phyloP scores from a whole-genome alignment of 1,284 basidiomycete genomes.

The Pseudozyma hubeiensis region DNA sequence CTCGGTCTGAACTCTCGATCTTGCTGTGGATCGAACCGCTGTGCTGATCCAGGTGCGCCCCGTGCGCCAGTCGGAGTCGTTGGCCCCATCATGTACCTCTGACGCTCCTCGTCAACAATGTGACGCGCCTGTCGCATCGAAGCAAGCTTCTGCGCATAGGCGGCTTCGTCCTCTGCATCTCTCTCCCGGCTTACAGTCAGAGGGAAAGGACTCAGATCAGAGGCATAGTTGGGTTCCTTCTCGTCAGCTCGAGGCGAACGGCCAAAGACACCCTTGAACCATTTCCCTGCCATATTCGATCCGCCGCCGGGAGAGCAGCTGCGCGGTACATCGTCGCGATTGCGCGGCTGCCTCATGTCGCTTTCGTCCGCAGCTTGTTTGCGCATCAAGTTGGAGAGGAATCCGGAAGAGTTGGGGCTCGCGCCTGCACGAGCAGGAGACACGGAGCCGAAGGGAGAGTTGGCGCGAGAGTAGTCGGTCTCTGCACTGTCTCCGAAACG shows the following conservation, averaged over 20 bases:
- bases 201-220: constrained; percentile 7
- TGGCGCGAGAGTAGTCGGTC: constrained; percentile 44
- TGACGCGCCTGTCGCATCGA: constrained; percentile 57
- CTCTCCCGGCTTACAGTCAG: constrained; percentile 1
- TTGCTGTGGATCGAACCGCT: constrained; percentile 25
- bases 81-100: constrained; percentile 32
- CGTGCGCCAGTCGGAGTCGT: constrained; percentile 10
- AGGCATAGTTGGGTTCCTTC: constrained; percentile 26
- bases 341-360: constrained; percentile 3
- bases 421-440: constrained; percentile 31
- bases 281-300: constrained; percentile 39
- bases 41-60: not conserved
- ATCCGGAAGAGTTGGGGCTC: constrained; percentile 38
- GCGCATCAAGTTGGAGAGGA: constrained; percentile 31
- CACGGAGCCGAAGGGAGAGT: constrained; percentile 51
- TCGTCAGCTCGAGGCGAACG: constrained; percentile 44
- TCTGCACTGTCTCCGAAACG: constrained; percentile 24
- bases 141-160: constrained; percentile 49
- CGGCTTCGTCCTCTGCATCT: constrained; percentile 56
- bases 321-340: constrained; percentile 14
- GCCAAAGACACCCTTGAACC: constrained; percentile 61
- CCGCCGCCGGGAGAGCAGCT: constrained; percentile 32
- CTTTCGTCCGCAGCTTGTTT: constrained; percentile 8
- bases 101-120: constrained; percentile 63
- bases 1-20: constrained; percentile 31